Percentiles rank a stretch among this genome's conserved stretches.
Evolutionary conservation across 139 green algal genomes (phyloP).

Genomic region (Coelastrella sp.): DNA sequence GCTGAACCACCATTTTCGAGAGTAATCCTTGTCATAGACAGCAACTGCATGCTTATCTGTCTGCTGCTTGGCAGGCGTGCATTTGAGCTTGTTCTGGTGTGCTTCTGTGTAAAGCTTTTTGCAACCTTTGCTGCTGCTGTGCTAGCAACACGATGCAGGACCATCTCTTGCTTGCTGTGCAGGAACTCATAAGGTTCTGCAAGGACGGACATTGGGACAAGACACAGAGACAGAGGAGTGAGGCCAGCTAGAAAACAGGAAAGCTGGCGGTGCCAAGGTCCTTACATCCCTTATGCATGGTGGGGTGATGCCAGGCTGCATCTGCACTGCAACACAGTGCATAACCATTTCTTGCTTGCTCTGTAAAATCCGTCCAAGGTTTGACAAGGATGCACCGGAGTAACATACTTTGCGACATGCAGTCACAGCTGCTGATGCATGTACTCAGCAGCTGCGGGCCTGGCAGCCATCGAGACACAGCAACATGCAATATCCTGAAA

Average conservation of each 20-base stretch:
- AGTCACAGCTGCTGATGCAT: too few species aligned
- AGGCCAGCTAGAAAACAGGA: neutral
- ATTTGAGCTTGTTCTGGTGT: neutral
- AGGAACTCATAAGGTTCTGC: constrained; percentile 37
- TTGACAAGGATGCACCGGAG: too few species aligned
- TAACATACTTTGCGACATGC: too few species aligned
- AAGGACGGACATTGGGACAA: neutral
- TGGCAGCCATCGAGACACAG: too few species aligned
- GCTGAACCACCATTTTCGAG: neutral
- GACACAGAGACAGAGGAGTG: neutral
- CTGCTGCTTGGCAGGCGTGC: neutral
- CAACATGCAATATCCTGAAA: too few species aligned
- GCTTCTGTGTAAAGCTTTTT: neutral
- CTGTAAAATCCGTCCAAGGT: too few species aligned
- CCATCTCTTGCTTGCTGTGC: constrained; percentile 16
- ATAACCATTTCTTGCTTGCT: too few species aligned
- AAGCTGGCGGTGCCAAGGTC: neutral
- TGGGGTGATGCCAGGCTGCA: too few species aligned
- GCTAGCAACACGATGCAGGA: constrained; percentile 30
- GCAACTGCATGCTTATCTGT: neutral
- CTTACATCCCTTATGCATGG: too few species aligned
- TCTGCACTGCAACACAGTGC: too few species aligned
- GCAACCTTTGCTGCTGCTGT: constrained; percentile 25
- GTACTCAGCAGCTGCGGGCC: too few species aligned
- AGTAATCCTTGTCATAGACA: neutral